These are phyloP conservation scores for Hyphopichia wangnamkhiaoensis DNA, from an alignment of 1,139 yeast genomes.

Conservation along the genomic window DNA sequence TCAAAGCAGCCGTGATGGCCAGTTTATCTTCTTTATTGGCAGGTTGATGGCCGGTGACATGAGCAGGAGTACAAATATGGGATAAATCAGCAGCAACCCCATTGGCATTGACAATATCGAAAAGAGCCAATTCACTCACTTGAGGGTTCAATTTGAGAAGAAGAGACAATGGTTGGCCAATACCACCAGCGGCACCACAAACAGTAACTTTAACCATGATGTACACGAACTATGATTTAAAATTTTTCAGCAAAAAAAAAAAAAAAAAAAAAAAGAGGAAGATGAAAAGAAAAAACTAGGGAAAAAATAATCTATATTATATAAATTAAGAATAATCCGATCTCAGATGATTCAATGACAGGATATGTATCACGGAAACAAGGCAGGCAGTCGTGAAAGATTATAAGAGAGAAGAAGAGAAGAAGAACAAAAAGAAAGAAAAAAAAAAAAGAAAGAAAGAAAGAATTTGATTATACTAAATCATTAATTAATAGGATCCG, in stretches of 20 bases:
- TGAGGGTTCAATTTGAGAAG: constrained; percentile 58
- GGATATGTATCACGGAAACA: no score
- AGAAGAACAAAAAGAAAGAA: no score
- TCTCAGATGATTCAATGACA: no score
- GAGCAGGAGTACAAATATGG: constrained; percentile 65
- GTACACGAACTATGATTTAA: no score
- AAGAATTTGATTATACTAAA: no score
- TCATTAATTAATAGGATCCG: no score
- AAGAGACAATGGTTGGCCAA: constrained; percentile 74
- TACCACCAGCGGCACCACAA: constrained; percentile 81
- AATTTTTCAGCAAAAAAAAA: no score
- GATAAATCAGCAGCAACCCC: constrained; percentile 78
- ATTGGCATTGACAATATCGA: constrained; percentile 65
- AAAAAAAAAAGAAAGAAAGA: no score
- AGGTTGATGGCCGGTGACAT: constrained; percentile 59
- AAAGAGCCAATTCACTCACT: constrained; percentile 58
- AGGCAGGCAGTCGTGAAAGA: no score
- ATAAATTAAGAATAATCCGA: no score
- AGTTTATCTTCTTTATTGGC: constrained; percentile 46
- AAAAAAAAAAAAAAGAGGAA: neutral
- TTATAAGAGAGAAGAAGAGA: no score
- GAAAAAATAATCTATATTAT: neutral
- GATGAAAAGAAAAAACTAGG: neutral
- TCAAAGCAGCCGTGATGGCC: constrained; percentile 52
- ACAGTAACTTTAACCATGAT: constrained; percentile 67